Base-by-base conservation (phyloP, 768 basidiomycete species). In the Psilocybe tampanensis region DNA sequence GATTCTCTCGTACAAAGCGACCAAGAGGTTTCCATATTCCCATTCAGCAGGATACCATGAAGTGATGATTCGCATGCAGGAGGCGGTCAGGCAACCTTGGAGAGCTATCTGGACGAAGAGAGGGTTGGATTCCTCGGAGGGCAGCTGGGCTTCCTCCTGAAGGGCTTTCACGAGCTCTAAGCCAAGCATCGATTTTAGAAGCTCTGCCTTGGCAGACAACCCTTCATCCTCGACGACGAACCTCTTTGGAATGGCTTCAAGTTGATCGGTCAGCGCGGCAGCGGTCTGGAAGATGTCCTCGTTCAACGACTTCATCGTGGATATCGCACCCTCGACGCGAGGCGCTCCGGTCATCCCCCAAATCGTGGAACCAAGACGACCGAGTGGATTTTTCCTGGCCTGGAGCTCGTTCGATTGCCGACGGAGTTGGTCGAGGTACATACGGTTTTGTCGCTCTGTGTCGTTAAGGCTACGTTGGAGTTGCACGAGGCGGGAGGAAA, bases 1-100 rank as follows among this genome's bases (percentile, higher is more conserved):
- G n/a, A n/a, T n/a, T n/a, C n/a, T n/a, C n/a, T n/a, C n/a, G n/a
- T 74, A 73, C 45, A 77, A 56, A 1, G 70, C 70, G 3, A 68
- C 69, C 55, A 77, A 62, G 61, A 79, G 74, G 29, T 71, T 72
- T 21, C 69, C 70, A 41, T 76, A 76, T 18, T 76, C 76, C 76
- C 75, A 77, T 52, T 77, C 73, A 51, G 69, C 68, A 12, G 75
- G 75, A 54, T 74, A 77, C 77, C 76, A 78, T 29, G 77, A 72
- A 59, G 68, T 68, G 64, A 74, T 73, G 64, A 78, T 74, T 59
- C 68, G 74, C 57, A 64, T 66, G 54, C 72, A 74, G 55, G 72
- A 77, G 47, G 68, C 68, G 58, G 69, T 68, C 62, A 79, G 67
- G 62, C 74, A 74, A 19, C 72, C 74, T 66, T 78, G 77, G 61